Evolutionary conservation across 805 yeast species (phyloP), one percentile per base, ranked within the genome.

Genomic region (Metschnikowia cubensis): DNA sequence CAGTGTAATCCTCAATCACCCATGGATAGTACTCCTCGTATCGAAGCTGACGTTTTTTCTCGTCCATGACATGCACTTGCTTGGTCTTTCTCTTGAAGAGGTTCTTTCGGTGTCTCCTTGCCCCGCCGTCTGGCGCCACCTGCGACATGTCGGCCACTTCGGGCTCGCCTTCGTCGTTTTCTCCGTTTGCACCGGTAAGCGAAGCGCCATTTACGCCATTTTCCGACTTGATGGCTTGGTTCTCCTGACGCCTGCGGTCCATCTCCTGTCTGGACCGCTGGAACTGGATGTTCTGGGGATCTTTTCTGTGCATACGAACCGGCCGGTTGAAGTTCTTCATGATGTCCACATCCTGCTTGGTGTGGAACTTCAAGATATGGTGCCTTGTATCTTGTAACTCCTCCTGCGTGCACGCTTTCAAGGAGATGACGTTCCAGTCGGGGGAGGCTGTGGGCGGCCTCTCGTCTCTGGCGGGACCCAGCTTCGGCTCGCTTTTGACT

Each of bases 21-120:
- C 99, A 94, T 0, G 99, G 99, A 61, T 88, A 92, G 66, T 85
- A 89, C 69, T 94, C 99, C 70, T 94, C 99, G 64, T 92, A 94
- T 63, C 98, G 77, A 54, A 94, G 73, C 62, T 83, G 85, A 54
- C 92, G 79, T 53, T 89, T 91, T 7, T 81, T 81, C 59, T 91
- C 98, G 61, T 89, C 89, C 64, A 89, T 82, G 25, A 85, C 80
- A 58, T 80, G 83, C 17, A 89, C 81, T 66, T 91, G 96, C 60
- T 91, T 80, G 1, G 97, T 90, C 65, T 90, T 90, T 56, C 87
- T 80, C 64, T 85, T 86, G 62, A 84, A 71, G 51, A 80, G 65
- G 51, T 77, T 78, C 53, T 77, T 79, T 51, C 81, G 79, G 44
- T 50, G 58, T 59, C 79, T 82, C 54, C 94, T 75, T 2, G 94